Conservation (phyloP, 306 rosid genomes). For the Castanea mollissima region DNA sequence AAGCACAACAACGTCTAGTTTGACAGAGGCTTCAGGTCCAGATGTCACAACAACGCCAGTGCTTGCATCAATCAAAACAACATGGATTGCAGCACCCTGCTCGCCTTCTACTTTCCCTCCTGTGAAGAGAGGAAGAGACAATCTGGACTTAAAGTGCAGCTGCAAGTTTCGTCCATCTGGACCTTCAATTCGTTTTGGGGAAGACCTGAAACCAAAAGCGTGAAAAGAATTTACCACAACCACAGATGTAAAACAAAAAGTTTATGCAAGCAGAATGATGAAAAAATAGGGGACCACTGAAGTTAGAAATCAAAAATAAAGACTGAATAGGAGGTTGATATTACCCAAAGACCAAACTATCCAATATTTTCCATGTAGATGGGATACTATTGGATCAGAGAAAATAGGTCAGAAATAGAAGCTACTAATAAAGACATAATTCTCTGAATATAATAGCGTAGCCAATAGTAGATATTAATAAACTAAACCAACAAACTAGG, state of each 20-base stretch:
- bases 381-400: not conserved
- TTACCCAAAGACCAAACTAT: not conserved
- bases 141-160: slow-evolving; percentile 74
- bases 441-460: not conserved
- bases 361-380: not conserved
- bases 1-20: slow-evolving; percentile 91
- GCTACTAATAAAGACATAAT: not conserved
- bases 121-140: slow-evolving; percentile 95
- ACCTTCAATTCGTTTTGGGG: slow-evolving; percentile 95
- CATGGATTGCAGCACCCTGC: slow-evolving; percentile 96
- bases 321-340: not conserved
- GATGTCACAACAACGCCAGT: slow-evolving; percentile 53
- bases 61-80: slow-evolving; percentile 72
- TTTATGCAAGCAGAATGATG: not conserved
- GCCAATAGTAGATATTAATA: not conserved
- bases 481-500: not conserved
- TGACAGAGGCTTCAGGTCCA: slow-evolving; percentile 73
- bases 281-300: slow-evolving; percentile 4
- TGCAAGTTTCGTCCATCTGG: slow-evolving; percentile 86
- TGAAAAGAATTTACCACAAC: slow-evolving; percentile 25
- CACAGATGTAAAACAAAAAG: slow-evolving; percentile 3
- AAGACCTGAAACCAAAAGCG: slow-evolving; percentile 65
- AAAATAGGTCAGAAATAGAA: not conserved
- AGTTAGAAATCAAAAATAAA: slow-evolving; percentile 1
- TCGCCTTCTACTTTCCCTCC: slow-evolving; percentile 99